Evolutionary conservation across 1,284 basidiomycete species (phyloP).

Genomic region (Neotropicomus parvogracilis): DNA sequence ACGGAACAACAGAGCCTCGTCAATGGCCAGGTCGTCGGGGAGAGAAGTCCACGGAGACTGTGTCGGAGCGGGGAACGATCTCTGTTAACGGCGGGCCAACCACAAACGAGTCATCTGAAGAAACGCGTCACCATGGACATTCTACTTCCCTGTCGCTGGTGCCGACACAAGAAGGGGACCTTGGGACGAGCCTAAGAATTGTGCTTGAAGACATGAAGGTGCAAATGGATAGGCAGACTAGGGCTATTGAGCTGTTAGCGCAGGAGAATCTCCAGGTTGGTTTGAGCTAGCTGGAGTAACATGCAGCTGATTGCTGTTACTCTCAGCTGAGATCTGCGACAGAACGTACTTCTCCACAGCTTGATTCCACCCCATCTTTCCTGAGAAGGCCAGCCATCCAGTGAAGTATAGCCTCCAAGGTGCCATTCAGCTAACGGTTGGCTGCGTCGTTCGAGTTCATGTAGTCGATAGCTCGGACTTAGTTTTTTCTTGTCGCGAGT

Average conservation of each 20-base stretch:
- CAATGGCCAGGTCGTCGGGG: constrained; percentile 17
- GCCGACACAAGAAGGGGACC: constrained; percentile 20
- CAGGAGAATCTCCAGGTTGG: constrained; percentile 34
- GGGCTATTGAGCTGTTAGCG: constrained; percentile 28
- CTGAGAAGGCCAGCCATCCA: constrained; percentile 17
- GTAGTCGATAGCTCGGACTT: background rate
- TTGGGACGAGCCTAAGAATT: constrained; percentile 25
- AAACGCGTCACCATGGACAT: constrained; percentile 13
- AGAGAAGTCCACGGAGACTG: constrained; percentile 14
- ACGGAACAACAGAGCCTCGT: constrained; percentile 10
- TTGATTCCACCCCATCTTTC: constrained; percentile 17
- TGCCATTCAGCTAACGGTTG: background rate
- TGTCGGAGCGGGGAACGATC: constrained; percentile 15
- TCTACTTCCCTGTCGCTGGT: constrained; percentile 15
- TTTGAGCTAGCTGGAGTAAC: background rate
- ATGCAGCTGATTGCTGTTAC: constrained; percentile 10
- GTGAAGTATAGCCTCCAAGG: constrained; percentile 1
- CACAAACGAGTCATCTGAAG: constrained; percentile 11
- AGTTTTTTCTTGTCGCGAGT: constrained; percentile 14
- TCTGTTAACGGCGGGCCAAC: constrained; percentile 10
- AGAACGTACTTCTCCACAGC: constrained; percentile 17
- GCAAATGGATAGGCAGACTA: constrained; percentile 33
- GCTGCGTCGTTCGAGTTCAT: constrained; percentile 1
- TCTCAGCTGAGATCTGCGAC: constrained; percentile 22
- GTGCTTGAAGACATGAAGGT: constrained; percentile 32